Evolutionary conservation across 768 basidiomycete species (phyloP).

Genomic region (Xerocomellus amylosporus): DNA sequence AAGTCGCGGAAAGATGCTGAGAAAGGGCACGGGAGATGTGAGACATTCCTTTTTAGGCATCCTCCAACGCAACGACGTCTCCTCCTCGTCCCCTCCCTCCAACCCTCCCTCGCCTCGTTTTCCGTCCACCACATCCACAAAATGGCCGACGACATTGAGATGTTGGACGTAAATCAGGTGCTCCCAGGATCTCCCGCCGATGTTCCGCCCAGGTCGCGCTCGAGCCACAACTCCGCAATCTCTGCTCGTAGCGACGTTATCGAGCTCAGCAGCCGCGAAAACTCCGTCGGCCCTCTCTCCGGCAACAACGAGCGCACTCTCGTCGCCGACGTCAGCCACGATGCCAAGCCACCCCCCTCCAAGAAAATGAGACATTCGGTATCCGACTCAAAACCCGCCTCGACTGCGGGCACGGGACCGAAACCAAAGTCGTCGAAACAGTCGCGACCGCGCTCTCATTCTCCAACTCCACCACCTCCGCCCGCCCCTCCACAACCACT

Average conservation of each 20-base stretch:
- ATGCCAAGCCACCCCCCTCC: conserved; percentile 28
- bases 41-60: conserved; percentile 39
- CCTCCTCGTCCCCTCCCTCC: conserved; percentile 29
- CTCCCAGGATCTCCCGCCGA: conserved; percentile 7
- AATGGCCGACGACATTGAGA: conserved; percentile 31
- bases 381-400: conserved; percentile 28
- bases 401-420: conserved; percentile 33
- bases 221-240: conserved; percentile 17
- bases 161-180: conserved; percentile 19
- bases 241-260: conserved; percentile 25
- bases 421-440: conserved; percentile 55
- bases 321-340: conserved; percentile 18
- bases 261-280: conserved; percentile 31
- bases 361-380: conserved; percentile 30
- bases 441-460: conserved; percentile 46
- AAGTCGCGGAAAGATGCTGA: conserved; percentile 29
- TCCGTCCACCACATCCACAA: neutral
- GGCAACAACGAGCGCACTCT: conserved; percentile 11
- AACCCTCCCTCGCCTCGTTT: neutral
- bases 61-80: conserved; percentile 31
- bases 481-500: conserved; percentile 47
- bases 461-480: conserved; percentile 52
- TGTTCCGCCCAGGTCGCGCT: conserved; percentile 8
- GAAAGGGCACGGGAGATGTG: conserved; percentile 26
- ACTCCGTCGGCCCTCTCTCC: conserved; percentile 21